phyloP scores from a whole-genome alignment of 768 basidiomycete species.

The Amanita jacksonii region DNA sequence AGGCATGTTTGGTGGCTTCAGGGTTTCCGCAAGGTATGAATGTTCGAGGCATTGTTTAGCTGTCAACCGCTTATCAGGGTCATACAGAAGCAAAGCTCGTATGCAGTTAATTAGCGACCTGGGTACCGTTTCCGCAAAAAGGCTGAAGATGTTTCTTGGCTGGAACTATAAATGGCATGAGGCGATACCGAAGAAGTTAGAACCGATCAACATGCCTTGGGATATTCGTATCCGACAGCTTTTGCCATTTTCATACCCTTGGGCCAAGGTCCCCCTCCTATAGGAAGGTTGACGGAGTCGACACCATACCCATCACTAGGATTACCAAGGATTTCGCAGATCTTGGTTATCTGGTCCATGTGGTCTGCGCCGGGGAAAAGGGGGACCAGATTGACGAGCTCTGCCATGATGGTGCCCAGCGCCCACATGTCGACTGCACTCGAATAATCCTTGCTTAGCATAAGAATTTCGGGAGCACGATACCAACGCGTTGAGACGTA shows the following conservation, averaged over 20 bases:
- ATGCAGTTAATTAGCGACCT: conserved; percentile 85
- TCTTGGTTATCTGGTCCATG: conserved; percentile 84
- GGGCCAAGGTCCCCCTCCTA: conserved; percentile 87
- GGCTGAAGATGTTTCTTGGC: conserved; percentile 57
- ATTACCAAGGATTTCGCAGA: conserved; percentile 91
- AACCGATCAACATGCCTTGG: conserved; percentile 50
- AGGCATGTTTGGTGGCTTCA: conserved; percentile 55
- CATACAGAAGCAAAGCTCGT: conserved; percentile 83
- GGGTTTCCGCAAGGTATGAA: conserved; percentile 78
- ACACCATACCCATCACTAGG: conserved; percentile 76
- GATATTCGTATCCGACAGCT: conserved; percentile 79
- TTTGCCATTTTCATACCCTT: conserved; percentile 83
- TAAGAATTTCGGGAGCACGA: conserved; percentile 92
- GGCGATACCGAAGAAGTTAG: neutral
- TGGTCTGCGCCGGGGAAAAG: conserved; percentile 92
- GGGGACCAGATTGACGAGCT: conserved; percentile 89
- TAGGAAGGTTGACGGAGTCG: conserved; percentile 53
- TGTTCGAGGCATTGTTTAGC: conserved; percentile 83
- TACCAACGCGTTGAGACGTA: conserved; percentile 99
- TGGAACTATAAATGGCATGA: conserved; percentile 31
- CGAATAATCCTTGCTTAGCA: conserved; percentile 88
- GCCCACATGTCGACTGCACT: conserved; percentile 99
- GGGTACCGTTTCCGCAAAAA: conserved; percentile 76
- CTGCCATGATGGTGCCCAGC: conserved; percentile 95
- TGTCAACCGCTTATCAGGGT: conserved; percentile 80